Evolutionary conservation across 75 land plant genomes (phyloP), one percentile per base, ranked within the genome.

Genomic region (Pinus tabuliformis): DNA sequence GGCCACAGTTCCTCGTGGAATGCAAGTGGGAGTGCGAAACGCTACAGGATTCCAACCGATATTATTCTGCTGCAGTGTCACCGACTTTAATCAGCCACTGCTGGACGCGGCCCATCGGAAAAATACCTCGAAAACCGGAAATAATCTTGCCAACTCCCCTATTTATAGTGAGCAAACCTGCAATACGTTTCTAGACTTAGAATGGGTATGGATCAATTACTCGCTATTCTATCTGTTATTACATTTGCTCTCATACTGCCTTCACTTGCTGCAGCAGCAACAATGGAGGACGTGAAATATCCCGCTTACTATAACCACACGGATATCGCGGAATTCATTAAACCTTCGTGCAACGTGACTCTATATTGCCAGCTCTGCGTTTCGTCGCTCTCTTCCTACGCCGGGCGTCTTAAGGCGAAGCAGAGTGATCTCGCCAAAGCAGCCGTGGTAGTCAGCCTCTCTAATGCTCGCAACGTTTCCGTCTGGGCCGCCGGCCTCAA

Each of bases 391-490:
- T 33, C 0, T 33, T 33, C 33, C 33, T 33, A 33, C 33, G 33
- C 33, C 33, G 33, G 33, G 33, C 1, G 2, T 13, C 78, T 89
- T 75, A 33, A 33, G 33, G 33, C 33, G 33, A 85, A 58, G 79
- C 84, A 78, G 17, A 36, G 26, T 3, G 64, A 83, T 15, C 81
- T 84, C 8, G 87, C 85, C 33, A 54, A 59, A 24, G 74, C 82
- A 14, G 83, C 88, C 61, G 62, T 89, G 39, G 58, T 68, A 3
- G 88, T 83, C 13, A 77, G 75, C 73, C 83, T 86, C 5, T 15
- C 33, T 6, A 52, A 54, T 7, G 82, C 79, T 17, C 57, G 45
- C 52, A 56, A 83, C 36, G 62, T 79, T 11, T 76, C 79, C 7
- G 45, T 77, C 56, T 15, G 64, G 30, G 75, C 79, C 5, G 45